A percentile compares a stretch with the other conserved stretches of the same genome.
These are phyloP conservation scores for Thielaviopsis punctulata DNA, from an alignment of 2,329 filamentous ascomycete genomes.

Conservation along the genomic window DNA sequence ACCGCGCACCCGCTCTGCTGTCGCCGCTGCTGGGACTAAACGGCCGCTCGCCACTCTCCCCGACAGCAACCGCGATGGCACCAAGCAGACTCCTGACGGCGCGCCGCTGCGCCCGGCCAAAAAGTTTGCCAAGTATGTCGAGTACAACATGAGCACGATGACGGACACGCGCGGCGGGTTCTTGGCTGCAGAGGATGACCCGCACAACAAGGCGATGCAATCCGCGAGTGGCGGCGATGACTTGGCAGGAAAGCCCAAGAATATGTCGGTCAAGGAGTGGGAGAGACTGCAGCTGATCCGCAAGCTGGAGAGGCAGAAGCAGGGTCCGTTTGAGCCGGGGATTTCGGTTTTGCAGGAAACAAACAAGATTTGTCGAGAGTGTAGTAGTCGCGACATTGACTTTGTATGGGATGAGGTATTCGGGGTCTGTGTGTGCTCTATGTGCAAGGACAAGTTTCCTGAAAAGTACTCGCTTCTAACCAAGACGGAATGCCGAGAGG, in stretches of 20 bases:
- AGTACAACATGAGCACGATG: slow-evolving; percentile 97
- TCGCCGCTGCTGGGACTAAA: slow-evolving; percentile 2
- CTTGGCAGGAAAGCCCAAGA: slow-evolving; percentile 53
- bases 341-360: slow-evolving; percentile 55
- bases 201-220: slow-evolving; percentile 57
- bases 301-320: slow-evolving; percentile 53
- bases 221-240: slow-evolving; percentile 20
- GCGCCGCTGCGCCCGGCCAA: slow-evolving; percentile 52
- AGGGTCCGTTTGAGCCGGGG: slow-evolving; percentile 76
- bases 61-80: slow-evolving; percentile 23
- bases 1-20: slow-evolving; percentile 34
- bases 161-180: slow-evolving; percentile 96
- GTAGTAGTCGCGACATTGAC: slow-evolving; percentile 71
- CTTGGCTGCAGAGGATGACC: slow-evolving; percentile 78
- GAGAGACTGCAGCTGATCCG: slow-evolving; percentile 63
- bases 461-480: slow-evolving; percentile 92
- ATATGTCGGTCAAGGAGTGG: slow-evolving; percentile 88
- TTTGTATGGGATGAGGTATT: slow-evolving; percentile 89
- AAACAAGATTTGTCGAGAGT: slow-evolving; percentile 69
- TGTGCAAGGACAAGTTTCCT: slow-evolving; percentile 75
- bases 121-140: slow-evolving; percentile 87
- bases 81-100: slow-evolving; percentile 41
- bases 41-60: slow-evolving; percentile 30
- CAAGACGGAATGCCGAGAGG: slow-evolving; percentile 89
- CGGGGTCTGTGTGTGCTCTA: slow-evolving; percentile 53